Evolutionary conservation across 2,329 filamentous ascomycete genomes (phyloP).

Genomic region (Phaeophleospora eucalypticola): DNA sequence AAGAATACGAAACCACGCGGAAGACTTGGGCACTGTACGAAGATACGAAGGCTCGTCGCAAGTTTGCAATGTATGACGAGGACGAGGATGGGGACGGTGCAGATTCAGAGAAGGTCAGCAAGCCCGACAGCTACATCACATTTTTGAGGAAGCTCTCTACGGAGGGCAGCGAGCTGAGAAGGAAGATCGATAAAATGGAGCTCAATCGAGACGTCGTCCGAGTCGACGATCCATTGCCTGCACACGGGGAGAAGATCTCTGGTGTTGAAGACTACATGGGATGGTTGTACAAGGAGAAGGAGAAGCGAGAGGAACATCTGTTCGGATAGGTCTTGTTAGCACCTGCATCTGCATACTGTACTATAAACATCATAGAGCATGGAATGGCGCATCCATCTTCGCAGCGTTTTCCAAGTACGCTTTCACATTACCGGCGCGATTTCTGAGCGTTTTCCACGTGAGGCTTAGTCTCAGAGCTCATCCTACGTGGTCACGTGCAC

Average conservation of each 20-base stretch:
- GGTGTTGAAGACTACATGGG: slow-evolving; percentile 28
- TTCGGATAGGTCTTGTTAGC: background rate
- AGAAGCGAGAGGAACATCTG: background rate
- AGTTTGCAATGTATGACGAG: slow-evolving; percentile 41
- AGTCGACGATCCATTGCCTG: slow-evolving; percentile 18
- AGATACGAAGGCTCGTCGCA: slow-evolving; percentile 55
- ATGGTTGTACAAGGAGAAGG: slow-evolving; percentile 25
- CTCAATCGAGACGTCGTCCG: slow-evolving; percentile 38
- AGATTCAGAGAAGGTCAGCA: slow-evolving; percentile 27
- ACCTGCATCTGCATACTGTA: background rate
- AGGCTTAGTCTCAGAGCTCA: too few species aligned
- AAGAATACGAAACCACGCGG: slow-evolving; percentile 50
- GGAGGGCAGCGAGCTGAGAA: slow-evolving; percentile 57
- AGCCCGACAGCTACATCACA: slow-evolving; percentile 42
- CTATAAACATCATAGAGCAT: too few species aligned
- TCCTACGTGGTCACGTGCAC: too few species aligned
- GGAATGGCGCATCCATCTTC: too few species aligned
- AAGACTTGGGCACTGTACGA: slow-evolving; percentile 50
- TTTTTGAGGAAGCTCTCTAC: slow-evolving; percentile 47
- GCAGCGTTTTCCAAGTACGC: too few species aligned
- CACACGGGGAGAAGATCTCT: slow-evolving; percentile 17
- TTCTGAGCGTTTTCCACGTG: too few species aligned
- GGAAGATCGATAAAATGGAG: slow-evolving; percentile 51
- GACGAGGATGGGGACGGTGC: slow-evolving; percentile 38
- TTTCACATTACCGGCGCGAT: too few species aligned